These are phyloP conservation scores for Secale cereale DNA, from an alignment of 176 grass and related monocot species.

Conservation along the genomic window DNA sequence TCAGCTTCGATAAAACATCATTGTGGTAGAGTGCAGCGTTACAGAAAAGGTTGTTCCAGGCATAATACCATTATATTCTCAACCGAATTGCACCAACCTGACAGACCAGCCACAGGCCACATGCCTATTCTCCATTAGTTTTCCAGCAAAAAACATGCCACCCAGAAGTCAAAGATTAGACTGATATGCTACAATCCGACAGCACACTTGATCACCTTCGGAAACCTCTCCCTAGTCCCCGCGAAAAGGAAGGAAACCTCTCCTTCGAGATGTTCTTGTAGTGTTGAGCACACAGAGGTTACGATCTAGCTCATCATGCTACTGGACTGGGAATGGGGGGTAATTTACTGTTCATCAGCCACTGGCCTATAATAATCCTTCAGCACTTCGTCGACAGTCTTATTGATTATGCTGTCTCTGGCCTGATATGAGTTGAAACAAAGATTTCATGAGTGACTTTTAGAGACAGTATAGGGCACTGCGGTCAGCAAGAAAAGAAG, in stretches of 20 bases:
- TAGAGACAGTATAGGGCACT: not conserved
- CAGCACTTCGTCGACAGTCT: constrained; percentile 36
- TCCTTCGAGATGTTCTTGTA: not conserved
- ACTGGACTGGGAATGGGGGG: not conserved
- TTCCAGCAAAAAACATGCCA: not conserved
- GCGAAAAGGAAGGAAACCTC: not conserved
- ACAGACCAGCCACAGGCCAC: not conserved
- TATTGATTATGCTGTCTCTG: constrained; percentile 36
- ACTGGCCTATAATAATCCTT: not conserved
- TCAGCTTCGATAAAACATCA: no score
- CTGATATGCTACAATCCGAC: not conserved
- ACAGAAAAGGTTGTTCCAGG: not conserved
- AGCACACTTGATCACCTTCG: not conserved
- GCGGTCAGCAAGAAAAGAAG: constrained; percentile 4
- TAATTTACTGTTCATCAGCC: not conserved
- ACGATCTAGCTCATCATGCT: not conserved
- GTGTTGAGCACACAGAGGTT: not conserved
- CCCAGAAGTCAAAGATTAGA: not conserved
- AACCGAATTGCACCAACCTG: not conserved
- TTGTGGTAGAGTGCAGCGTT: not conserved
- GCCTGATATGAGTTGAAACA: constrained; percentile 31
- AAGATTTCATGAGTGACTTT: not conserved
- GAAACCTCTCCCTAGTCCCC: not conserved
- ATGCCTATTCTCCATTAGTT: not conserved
- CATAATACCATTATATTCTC: not conserved